Percentiles rank a stretch among this genome's conserved stretches.
Conservation (phyloP, 2,329 filamentous ascomycete genomes). For the Nemania serpens region DNA sequence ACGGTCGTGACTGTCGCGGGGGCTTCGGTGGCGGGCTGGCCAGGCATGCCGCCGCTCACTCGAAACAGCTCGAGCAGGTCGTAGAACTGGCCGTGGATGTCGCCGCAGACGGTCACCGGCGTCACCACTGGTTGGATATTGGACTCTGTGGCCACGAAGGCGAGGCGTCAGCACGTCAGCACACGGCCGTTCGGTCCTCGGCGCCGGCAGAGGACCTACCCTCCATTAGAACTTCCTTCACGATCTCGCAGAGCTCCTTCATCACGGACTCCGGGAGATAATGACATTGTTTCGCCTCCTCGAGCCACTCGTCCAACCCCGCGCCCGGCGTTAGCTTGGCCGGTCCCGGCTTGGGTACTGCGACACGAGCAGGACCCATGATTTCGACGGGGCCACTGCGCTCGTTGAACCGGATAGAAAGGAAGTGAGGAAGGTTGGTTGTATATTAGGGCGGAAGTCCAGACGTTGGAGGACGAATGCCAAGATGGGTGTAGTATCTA, state of each 20-base stretch:
- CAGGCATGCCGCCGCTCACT: slow-evolving; percentile 95
- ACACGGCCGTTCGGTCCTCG: not conserved
- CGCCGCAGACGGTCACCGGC: slow-evolving; percentile 94
- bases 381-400: not conserved
- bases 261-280: slow-evolving; percentile 95
- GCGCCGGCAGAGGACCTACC: slow-evolving; percentile 55
- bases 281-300: slow-evolving; percentile 95
- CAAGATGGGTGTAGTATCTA: slow-evolving; percentile 15
- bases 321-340: slow-evolving; percentile 83
- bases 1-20: slow-evolving; percentile 72
- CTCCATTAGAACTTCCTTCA: slow-evolving; percentile 99
- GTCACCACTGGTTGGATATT: slow-evolving; percentile 98
- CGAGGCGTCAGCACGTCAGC: too few relatives aligned
- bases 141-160: slow-evolving; percentile 66
- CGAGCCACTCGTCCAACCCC: slow-evolving; percentile 93
- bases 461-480: slow-evolving; percentile 19
- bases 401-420: slow-evolving; percentile 2
- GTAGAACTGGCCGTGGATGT: slow-evolving; percentile 99
- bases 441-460: not conserved
- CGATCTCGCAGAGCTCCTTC: slow-evolving; percentile 98
- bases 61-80: slow-evolving; percentile 96
- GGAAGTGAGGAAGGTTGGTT: not conserved
- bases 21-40: slow-evolving; percentile 71
- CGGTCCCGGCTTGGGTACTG: slow-evolving; percentile 86
- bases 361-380: slow-evolving; percentile 41